phyloP scores from a whole-genome alignment of 2,329 filamentous ascomycete genomes.

The Cryphonectria naterciae region DNA sequence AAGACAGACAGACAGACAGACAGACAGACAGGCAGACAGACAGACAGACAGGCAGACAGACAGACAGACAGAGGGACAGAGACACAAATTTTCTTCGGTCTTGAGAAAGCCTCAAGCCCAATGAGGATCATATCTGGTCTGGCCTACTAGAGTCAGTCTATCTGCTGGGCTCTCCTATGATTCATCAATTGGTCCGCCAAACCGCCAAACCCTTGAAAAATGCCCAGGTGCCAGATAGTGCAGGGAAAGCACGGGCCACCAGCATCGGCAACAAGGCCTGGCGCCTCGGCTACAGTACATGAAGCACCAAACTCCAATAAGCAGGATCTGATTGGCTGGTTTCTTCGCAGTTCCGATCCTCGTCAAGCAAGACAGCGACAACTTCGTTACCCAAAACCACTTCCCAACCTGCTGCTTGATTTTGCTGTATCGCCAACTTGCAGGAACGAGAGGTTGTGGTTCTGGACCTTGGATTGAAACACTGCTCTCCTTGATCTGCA shows the following conservation, averaged over 20 bases:
- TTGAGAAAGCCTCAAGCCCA: neutral
- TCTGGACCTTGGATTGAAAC: conserved; percentile 39
- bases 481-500: conserved; percentile 33
- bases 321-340: conserved; percentile 38
- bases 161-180: conserved; percentile 15
- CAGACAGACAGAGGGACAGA: too few relatives aligned
- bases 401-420: neutral
- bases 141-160: too few relatives aligned
- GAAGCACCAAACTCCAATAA: conserved; percentile 22
- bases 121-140: neutral
- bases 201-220: too few relatives aligned
- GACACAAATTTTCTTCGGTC: too few relatives aligned
- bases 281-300: conserved; percentile 22
- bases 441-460: conserved; percentile 32
- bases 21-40: too few relatives aligned
- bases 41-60: neutral
- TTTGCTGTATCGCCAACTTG: conserved; percentile 23
- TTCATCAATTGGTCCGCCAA: conserved; percentile 20
- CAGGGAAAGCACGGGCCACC: neutral
- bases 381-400: neutral
- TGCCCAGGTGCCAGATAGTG: neutral
- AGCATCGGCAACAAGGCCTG: conserved; percentile 11
- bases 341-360: conserved; percentile 11
- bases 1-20: neutral
- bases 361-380: conserved; percentile 1